Evolutionary conservation across 164 flowering plant species (phyloP).

Genomic region (Nelumbo lutea): DNA sequence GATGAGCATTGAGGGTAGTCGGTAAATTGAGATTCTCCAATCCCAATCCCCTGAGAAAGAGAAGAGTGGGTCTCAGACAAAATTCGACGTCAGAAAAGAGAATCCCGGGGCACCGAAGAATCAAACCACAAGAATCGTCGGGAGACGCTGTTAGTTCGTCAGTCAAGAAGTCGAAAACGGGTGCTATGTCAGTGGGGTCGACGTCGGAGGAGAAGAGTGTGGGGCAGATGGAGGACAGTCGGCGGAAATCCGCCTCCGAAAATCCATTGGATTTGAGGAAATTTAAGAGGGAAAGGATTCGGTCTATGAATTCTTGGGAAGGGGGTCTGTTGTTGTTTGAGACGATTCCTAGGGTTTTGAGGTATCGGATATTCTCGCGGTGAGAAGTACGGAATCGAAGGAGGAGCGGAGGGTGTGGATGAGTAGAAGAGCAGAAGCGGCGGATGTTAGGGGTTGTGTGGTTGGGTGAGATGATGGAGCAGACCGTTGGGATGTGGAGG

Average conservation of each 20-base stretch:
- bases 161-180: constrained; percentile 48
- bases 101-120: constrained; percentile 43
- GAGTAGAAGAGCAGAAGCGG: constrained; percentile 6
- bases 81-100: constrained; percentile 43
- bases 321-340: constrained; percentile 23
- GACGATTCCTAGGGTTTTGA: constrained; percentile 43
- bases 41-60: constrained; percentile 40
- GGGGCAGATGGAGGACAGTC: constrained; percentile 46
- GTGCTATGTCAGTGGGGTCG: constrained; percentile 33
- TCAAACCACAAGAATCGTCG: constrained; percentile 30
- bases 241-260: constrained; percentile 37
- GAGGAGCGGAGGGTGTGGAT: constrained; percentile 20
- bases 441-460: constrained; percentile 10
- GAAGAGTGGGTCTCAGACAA: constrained; percentile 47
- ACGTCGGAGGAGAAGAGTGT: constrained; percentile 34
- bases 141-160: constrained; percentile 35
- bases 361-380: constrained; percentile 48
- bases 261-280: constrained; percentile 59
- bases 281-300: constrained; percentile 35
- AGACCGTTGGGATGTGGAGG: constrained; percentile 7
- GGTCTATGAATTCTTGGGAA: constrained; percentile 23
- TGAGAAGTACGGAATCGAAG: constrained; percentile 47
- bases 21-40: constrained; percentile 43
- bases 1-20: constrained; percentile 47
- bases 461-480: constrained; percentile 4